Evolutionary conservation across 352 stramenopile species (phyloP).

Genomic region (Bremia lactucae): DNA sequence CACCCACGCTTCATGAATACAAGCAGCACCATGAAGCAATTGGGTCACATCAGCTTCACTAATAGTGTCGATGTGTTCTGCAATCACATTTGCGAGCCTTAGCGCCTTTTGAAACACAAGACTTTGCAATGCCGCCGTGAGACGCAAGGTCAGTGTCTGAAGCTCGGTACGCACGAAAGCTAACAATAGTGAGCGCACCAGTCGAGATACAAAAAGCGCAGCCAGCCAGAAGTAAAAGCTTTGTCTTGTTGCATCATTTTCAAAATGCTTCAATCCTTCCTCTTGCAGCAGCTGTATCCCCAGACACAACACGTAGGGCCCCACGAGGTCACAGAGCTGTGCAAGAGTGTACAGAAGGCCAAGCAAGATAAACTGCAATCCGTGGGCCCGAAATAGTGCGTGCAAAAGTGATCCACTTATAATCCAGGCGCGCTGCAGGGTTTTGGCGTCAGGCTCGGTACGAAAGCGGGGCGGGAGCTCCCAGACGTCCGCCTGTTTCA

Average conservation of each 20-base stretch:
- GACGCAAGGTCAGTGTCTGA: slow-evolving; percentile 47
- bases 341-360: slow-evolving; percentile 29
- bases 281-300: slow-evolving; percentile 36
- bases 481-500: slow-evolving; percentile 55
- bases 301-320: slow-evolving; percentile 53
- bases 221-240: slow-evolving; percentile 49
- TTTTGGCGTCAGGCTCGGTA: slow-evolving; percentile 33
- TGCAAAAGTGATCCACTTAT: slow-evolving; percentile 36
- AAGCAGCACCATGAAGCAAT: slow-evolving; percentile 46
- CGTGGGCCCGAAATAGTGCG: slow-evolving; percentile 44
- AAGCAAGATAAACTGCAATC: slow-evolving; percentile 32
- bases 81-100: slow-evolving; percentile 24
- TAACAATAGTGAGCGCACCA: slow-evolving; percentile 55
- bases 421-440: slow-evolving; percentile 51
- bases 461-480: slow-evolving; percentile 30
- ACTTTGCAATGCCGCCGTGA: slow-evolving; percentile 58
- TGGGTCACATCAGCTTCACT: slow-evolving; percentile 54
- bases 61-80: slow-evolving; percentile 35
- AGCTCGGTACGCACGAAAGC: slow-evolving; percentile 51
- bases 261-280: slow-evolving; percentile 1
- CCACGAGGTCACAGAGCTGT: slow-evolving; percentile 46
- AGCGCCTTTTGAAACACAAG: slow-evolving; percentile 68
- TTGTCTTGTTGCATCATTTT: slow-evolving; percentile 5
- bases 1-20: slow-evolving; percentile 68
- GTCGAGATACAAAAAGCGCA: slow-evolving; percentile 41